These are phyloP conservation scores for Hypoxylon intermedium DNA, from an alignment of 495 filamentous ascomycete genomes.

Conservation along the genomic window DNA sequence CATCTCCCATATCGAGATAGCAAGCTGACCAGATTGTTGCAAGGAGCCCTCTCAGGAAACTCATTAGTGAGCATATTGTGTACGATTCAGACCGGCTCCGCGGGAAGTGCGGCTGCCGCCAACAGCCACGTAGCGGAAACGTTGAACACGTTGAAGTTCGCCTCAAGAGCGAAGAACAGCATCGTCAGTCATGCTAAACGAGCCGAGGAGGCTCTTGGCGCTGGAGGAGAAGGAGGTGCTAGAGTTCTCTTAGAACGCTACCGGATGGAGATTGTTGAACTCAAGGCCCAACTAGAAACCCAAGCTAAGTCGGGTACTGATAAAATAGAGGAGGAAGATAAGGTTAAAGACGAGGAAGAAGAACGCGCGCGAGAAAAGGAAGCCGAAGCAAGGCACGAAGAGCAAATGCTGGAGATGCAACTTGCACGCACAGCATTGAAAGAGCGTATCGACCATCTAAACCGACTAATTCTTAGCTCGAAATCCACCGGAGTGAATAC, in stretches of 20 bases:
- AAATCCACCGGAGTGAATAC: conserved; percentile 93
- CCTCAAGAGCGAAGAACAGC: conserved; percentile 93
- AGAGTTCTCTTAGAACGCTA: conserved; percentile 91
- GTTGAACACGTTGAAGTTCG: conserved; percentile 95
- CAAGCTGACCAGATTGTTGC: conserved; percentile 91
- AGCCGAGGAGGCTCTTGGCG: conserved; percentile 84
- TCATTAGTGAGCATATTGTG: conserved; percentile 97
- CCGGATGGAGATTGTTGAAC: conserved; percentile 87
- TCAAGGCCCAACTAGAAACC: conserved; percentile 80
- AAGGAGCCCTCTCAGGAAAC: conserved; percentile 90
- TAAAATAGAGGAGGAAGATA: conserved; percentile 71
- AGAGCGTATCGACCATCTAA: conserved; percentile 96
- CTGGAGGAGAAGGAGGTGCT: conserved; percentile 79
- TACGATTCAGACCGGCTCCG: conserved; percentile 82
- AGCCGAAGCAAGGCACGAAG: conserved; percentile 84
- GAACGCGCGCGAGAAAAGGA: conserved; percentile 80
- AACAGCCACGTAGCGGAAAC: conserved; percentile 83
- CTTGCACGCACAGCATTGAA: conserved; percentile 93
- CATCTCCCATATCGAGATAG: conserved; percentile 96
- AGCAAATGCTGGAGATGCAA: conserved; percentile 98
- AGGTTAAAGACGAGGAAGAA: conserved; percentile 63
- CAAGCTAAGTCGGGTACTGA: conserved; percentile 68
- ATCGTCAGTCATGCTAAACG: conserved; percentile 97
- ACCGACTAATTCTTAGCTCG: conserved; percentile 91
- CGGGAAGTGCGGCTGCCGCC: conserved; percentile 66